These are phyloP conservation scores for Leonotis leonurus DNA, from an alignment of 257 asterid species.

Conservation along the genomic window DNA sequence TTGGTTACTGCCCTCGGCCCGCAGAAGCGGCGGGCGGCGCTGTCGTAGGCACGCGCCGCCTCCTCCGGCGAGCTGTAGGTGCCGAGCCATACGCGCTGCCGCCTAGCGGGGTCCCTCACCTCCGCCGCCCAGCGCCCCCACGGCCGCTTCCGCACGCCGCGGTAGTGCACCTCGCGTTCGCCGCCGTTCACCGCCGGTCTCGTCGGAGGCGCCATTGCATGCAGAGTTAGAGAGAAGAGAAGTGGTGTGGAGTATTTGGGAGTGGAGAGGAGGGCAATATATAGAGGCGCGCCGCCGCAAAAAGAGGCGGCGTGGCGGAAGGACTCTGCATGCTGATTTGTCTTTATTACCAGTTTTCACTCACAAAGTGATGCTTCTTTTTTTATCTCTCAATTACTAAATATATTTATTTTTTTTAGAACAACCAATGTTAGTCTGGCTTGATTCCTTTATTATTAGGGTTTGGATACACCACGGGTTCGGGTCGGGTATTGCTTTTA, in stretches of 20 bases:
- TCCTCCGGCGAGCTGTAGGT: constrained; percentile 18
- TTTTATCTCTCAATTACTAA: too few relatives aligned
- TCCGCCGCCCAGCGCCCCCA: constrained; percentile 17
- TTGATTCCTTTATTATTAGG: too few relatives aligned
- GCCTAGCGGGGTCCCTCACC: constrained; percentile 20
- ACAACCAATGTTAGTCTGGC: too few relatives aligned
- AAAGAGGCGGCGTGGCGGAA: neutral
- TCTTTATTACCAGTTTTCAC: too few relatives aligned
- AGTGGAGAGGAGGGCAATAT: neutral
- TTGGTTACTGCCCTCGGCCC: constrained; percentile 22
- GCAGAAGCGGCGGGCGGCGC: constrained; percentile 23
- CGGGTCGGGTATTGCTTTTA: too few relatives aligned
- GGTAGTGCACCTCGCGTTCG: neutral
- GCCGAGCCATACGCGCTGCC: constrained; percentile 24
- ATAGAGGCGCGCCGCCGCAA: neutral
- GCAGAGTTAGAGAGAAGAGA: neutral
- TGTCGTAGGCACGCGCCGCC: constrained; percentile 27
- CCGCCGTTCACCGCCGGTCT: neutral
- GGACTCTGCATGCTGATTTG: too few relatives aligned
- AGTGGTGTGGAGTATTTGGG: neutral
- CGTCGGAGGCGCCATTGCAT: constrained; percentile 6
- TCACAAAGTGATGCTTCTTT: too few relatives aligned
- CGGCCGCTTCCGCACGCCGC: constrained; percentile 18
- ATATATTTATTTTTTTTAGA: too few relatives aligned
- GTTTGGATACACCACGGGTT: too few relatives aligned